Conservation (phyloP, 2,329 filamentous ascomycete species). For the Aspergillus tanneri region DNA sequence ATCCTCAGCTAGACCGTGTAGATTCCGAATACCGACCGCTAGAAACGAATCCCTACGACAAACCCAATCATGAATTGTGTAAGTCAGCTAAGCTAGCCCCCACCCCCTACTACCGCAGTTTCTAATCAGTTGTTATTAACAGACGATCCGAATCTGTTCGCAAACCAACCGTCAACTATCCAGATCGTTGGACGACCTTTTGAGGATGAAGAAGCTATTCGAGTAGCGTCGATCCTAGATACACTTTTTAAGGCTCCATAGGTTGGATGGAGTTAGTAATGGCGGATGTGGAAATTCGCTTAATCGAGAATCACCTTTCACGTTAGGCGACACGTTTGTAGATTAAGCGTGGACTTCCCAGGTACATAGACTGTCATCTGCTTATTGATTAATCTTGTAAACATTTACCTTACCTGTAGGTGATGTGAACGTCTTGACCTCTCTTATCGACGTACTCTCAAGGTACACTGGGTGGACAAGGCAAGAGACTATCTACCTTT, state of each 20-base stretch:
- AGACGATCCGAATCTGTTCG: conserved; percentile 2
- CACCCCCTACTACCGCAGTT: not conserved
- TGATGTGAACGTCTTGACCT: too few relatives aligned
- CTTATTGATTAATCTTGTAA: too few relatives aligned
- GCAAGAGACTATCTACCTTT: too few relatives aligned
- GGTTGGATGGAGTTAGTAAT: too few relatives aligned
- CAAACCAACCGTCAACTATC: conserved; percentile 2
- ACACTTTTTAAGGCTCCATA: not conserved
- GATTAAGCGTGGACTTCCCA: too few relatives aligned
- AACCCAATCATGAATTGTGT: conserved; percentile 1
- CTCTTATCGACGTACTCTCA: too few relatives aligned
- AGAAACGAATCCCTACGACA: conserved; percentile 1
- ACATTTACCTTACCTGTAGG: too few relatives aligned
- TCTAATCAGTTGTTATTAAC: not conserved
- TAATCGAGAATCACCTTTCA: too few relatives aligned
- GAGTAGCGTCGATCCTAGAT: not conserved
- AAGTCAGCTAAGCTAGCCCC: not conserved
- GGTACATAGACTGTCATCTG: too few relatives aligned
- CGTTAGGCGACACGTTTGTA: too few relatives aligned
- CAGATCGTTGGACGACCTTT: conserved; percentile 6
- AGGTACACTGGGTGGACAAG: too few relatives aligned
- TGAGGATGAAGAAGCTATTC: conserved; percentile 1
- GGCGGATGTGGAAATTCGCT: too few relatives aligned
- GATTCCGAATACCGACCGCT: not conserved
- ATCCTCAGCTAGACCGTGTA: not conserved